Percentiles rank a stretch among this genome's conserved stretches.
phyloP scores from a whole-genome alignment of 2,329 filamentous ascomycete genomes.

The Pseudocercospora crystallina region DNA sequence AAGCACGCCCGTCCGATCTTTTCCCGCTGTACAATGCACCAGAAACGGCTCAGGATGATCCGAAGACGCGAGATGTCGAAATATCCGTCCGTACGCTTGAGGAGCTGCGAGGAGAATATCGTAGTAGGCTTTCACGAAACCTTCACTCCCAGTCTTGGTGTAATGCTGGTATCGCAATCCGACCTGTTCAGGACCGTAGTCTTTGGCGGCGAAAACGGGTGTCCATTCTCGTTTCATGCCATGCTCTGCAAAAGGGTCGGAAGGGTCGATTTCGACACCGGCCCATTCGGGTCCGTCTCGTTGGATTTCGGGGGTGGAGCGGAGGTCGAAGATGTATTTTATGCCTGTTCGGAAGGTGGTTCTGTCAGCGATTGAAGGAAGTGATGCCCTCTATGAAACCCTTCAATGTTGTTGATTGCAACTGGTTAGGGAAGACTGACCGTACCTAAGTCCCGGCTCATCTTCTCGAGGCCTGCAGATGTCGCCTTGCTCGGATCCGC shows the following conservation, averaged over 20 bases:
- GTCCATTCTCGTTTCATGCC: constrained; percentile 58
- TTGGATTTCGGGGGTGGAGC: constrained; percentile 59
- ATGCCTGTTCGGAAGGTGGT: constrained; percentile 51
- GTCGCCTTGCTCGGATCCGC: constrained; percentile 65
- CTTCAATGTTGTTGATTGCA: neutral
- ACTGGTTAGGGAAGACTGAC: constrained; percentile 31
- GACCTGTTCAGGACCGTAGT: constrained; percentile 63
- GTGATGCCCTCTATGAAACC: too few species aligned
- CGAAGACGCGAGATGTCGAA: constrained; percentile 56
- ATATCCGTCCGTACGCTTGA: constrained; percentile 58
- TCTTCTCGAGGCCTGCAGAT: constrained; percentile 51
- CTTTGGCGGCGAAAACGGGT: constrained; percentile 64
- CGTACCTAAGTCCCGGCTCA: constrained; percentile 43
- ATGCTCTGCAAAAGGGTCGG: constrained; percentile 37
- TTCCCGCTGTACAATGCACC: constrained; percentile 74
- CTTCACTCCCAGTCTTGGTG: constrained; percentile 54
- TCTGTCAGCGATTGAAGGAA: neutral
- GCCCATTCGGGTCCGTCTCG: constrained; percentile 36
- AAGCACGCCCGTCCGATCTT: constrained; percentile 73
- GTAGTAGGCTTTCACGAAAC: constrained; percentile 64
- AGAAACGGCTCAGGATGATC: constrained; percentile 53
- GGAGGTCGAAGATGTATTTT: constrained; percentile 66
- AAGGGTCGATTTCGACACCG: constrained; percentile 25
- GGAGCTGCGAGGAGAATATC: constrained; percentile 59
- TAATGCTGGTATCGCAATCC: constrained; percentile 63